Conservation (phyloP, 1,139 yeast species). For the Lodderomyces margitis region DNA sequence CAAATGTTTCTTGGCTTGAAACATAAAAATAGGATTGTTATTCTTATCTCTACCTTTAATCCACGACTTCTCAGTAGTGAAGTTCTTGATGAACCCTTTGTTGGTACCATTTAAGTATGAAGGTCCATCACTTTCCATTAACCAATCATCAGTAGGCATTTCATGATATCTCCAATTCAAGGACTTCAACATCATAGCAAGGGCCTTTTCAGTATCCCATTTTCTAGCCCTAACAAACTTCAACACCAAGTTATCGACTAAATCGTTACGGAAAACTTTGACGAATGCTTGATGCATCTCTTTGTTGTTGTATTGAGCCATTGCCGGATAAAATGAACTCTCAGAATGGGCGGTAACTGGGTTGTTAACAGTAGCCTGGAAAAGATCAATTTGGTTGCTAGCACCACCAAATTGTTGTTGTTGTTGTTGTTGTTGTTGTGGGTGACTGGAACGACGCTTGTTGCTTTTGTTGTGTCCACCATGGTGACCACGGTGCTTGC, state of each 20-base stretch:
- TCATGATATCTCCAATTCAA: conserved; percentile 38
- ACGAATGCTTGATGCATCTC: conserved; percentile 27
- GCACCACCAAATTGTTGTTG: conserved; percentile 6
- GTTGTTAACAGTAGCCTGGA: conserved; percentile 9
- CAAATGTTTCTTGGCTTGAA: conserved; percentile 42
- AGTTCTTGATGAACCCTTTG: conserved; percentile 38
- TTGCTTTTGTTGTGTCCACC: conserved; percentile 1
- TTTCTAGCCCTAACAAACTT: conserved; percentile 46
- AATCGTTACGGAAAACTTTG: conserved; percentile 28
- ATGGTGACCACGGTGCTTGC: conserved; percentile 6
- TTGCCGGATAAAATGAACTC: conserved; percentile 17
- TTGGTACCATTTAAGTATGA: conserved; percentile 31
- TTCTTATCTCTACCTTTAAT: conserved; percentile 40
- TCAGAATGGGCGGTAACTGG: conserved; percentile 19
- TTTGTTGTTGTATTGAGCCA: conserved; percentile 25
- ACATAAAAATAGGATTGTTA: conserved; percentile 37
- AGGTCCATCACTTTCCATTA: conserved; percentile 40
- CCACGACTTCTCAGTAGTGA: conserved; percentile 38
- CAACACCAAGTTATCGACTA: conserved; percentile 35
- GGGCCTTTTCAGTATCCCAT: conserved; percentile 31
- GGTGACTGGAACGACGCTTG: neutral
- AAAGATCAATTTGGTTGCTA: conserved; percentile 5
- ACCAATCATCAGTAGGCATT: conserved; percentile 31
- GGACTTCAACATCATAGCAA: conserved; percentile 37
- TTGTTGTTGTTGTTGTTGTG: conserved; percentile 8